Base-by-base conservation (phyloP, 352 stramenopile genomes). In the Globisporangium okanoganense region DNA sequence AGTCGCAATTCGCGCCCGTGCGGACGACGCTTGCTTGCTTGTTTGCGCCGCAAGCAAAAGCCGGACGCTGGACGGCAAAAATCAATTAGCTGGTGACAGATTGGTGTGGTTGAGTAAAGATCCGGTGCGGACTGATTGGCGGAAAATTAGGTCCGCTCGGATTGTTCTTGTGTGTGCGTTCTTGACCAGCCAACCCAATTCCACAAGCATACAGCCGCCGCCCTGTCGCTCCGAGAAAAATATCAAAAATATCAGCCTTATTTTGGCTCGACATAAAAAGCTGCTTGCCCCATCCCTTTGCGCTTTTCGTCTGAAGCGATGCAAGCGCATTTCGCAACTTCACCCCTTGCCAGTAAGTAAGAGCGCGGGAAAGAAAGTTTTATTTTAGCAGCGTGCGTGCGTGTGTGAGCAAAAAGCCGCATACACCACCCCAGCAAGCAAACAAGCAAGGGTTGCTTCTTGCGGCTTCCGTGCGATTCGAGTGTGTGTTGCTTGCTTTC, bases 281-380 rank as follows among this genome's bases (percentile, higher is more conserved):
- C 6, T 6, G 41, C 0, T 7, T 5, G 22, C 45, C 45, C 36
- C 50, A 35, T 56, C 50, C 29, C 51, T 59, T 59, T 18, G 25
- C 0, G 13, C 7, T 51, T 44, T 60, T 29, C 14, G 38, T 18
- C 27, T 5, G 54, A 60, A 51, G 54, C 54, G 40, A 60, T 60
- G 54, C 53, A 33, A 38, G 25, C 25, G 12, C 47, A 65, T 72
- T 62, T 57, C 57, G 55, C 55, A 62, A 67, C 61, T 56, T 53
- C 53, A 71, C 57, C 68, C 62, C 66, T 76, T 70, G 51, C 57
- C 62, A 50, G 55, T 51, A 54, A 24, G 24, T 6, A 6, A 25
- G 49, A 12, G 22, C 24, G 44, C 47, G 31, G 44, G 36, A 56
- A 62, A 27, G 33, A 45, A 56, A 48, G 31, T 38, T 36, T 27